Evolutionary conservation across 1,139 yeast species (phyloP).

Genomic region (Candida sp.): DNA sequence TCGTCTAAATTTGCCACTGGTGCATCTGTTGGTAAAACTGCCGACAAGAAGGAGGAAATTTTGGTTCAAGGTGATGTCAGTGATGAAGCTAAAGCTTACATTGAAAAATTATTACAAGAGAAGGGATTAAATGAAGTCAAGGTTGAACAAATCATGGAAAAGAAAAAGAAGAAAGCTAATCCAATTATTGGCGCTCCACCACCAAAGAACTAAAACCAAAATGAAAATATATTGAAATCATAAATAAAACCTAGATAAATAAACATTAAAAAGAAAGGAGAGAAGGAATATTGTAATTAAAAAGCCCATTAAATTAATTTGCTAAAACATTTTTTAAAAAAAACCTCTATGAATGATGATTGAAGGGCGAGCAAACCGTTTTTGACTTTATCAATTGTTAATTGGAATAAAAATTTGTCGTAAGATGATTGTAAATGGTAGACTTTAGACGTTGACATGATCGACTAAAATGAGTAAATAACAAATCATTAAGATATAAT

Average conservation of each 20-base stretch:
- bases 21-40: constrained; percentile 89
- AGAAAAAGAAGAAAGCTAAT: constrained; percentile 64
- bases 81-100: constrained; percentile 82
- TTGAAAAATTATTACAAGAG: constrained; percentile 69
- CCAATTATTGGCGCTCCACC: constrained; percentile 1
- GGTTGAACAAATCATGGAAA: constrained; percentile 83
- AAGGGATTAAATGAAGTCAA: constrained; percentile 82
- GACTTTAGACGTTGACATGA: too few relatives aligned
- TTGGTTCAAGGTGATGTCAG: constrained; percentile 95
- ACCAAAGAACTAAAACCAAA: neutral
- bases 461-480: too few relatives aligned
- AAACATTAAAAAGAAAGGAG: neutral
- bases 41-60: constrained; percentile 89
- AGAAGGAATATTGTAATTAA: neutral
- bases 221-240: neutral
- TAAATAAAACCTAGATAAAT: neutral
- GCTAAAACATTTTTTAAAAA: neutral
- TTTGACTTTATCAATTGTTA: too few relatives aligned
- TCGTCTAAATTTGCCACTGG: constrained; percentile 97
- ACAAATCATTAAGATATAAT: too few relatives aligned
- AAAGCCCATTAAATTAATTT: neutral
- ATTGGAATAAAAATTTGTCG: too few relatives aligned
- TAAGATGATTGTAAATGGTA: too few relatives aligned
- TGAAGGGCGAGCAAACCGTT: too few relatives aligned
- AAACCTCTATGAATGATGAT: too few relatives aligned